A percentile compares a stretch with the other conserved stretches of the same genome.
Evolutionary conservation across 352 stramenopile genomes (phyloP).

Genomic region (Peronospora belbahrii): DNA sequence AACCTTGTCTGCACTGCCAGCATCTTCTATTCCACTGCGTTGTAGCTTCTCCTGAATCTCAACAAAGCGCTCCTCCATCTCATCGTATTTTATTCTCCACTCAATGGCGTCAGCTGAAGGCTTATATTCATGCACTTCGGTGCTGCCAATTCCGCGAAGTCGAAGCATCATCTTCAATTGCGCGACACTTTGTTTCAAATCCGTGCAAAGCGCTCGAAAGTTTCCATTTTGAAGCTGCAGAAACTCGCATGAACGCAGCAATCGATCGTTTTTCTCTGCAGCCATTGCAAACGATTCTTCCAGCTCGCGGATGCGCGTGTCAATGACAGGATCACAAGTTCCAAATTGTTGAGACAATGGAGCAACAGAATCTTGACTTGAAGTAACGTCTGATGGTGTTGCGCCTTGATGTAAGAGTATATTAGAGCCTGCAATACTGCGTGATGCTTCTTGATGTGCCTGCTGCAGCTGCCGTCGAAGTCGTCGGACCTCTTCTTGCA

Average conservation of each 20-base stretch:
- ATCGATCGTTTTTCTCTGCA: conserved; percentile 49
- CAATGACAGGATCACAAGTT: conserved; percentile 29
- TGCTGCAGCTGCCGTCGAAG: conserved; percentile 56
- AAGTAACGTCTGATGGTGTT: conserved; percentile 1
- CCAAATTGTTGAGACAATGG: conserved; percentile 2
- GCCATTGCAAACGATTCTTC: conserved; percentile 51
- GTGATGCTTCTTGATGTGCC: conserved; percentile 25
- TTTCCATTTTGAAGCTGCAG: conserved; percentile 48
- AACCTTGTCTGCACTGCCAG: conserved; percentile 2
- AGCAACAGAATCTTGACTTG: conserved; percentile 12
- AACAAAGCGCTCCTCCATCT: conserved; percentile 52
- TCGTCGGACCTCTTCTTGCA: conserved; percentile 71
- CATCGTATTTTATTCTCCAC: conserved; percentile 79
- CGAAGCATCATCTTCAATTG: conserved; percentile 56
- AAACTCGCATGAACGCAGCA: conserved; percentile 50
- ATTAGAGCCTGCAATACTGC: conserved; percentile 14
- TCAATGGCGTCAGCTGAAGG: conserved; percentile 69
- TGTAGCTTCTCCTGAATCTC: conserved; percentile 47
- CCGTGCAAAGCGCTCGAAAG: conserved; percentile 37
- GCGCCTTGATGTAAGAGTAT: conserved; percentile 10
- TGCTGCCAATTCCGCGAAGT: conserved; percentile 22
- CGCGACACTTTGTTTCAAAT: conserved; percentile 51
- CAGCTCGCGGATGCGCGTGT: conserved; percentile 46
- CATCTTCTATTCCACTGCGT: conserved; percentile 8
- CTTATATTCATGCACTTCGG: conserved; percentile 38